Evolutionary conservation across 306 rosid species (phyloP).

Genomic region (Aeschynomene evenia): DNA sequence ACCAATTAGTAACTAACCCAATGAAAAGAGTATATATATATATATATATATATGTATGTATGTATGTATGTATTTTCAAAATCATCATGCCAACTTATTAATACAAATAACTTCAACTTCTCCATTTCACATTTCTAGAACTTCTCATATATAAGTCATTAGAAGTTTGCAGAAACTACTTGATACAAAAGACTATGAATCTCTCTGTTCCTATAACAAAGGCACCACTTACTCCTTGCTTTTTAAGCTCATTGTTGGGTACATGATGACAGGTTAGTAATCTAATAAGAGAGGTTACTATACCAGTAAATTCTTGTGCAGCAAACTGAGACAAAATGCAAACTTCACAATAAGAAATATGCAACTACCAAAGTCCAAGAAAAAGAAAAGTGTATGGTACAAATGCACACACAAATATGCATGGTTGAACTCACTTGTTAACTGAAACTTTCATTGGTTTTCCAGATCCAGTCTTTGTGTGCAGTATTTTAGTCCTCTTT

Average conservation of each 20-base stretch:
- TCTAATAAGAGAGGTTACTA: neutral
- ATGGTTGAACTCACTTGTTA: conserved; percentile 62
- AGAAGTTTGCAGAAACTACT: neutral
- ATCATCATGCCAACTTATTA: neutral
- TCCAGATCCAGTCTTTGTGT: conserved; percentile 80
- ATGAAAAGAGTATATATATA: too few species aligned
- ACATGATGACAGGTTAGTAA: neutral
- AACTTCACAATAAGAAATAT: conserved; percentile 8
- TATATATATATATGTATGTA: too few species aligned
- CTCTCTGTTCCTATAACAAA: neutral
- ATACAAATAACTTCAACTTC: conserved; percentile 4
- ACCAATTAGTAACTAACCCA: too few species aligned
- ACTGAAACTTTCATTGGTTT: conserved; percentile 65
- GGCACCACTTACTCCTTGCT: neutral
- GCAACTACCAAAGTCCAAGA: neutral
- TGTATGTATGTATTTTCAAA: too few species aligned
- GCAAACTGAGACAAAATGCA: neutral
- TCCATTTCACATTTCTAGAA: neutral
- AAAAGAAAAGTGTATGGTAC: conserved; percentile 2
- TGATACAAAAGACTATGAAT: neutral
- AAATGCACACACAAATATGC: neutral
- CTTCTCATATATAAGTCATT: neutral
- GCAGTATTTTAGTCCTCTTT: conserved; percentile 82
- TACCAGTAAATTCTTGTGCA: neutral
- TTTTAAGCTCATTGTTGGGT: neutral